Percentiles rank a stretch among this genome's conserved stretches.
phyloP scores from a whole-genome alignment of 371 early-diverging fungal species.

The Cokeromyces recurvatus region DNA sequence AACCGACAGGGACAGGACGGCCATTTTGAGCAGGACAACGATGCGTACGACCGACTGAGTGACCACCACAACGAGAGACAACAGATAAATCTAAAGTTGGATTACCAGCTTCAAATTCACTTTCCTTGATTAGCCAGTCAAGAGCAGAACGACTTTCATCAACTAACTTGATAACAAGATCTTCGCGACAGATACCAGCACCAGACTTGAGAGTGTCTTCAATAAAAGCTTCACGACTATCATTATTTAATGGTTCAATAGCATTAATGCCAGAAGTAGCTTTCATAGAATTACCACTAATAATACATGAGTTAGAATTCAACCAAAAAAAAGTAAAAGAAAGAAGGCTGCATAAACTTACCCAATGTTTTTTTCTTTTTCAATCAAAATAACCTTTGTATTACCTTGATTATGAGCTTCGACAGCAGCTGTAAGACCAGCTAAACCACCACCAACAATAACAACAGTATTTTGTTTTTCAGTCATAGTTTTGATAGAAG shows the following conservation, averaged over 20 bases:
- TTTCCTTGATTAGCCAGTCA: constrained; percentile 66
- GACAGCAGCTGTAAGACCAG: constrained; percentile 77
- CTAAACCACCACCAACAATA: constrained; percentile 77
- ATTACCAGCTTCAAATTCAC: constrained; percentile 28
- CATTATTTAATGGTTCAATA: constrained; percentile 56
- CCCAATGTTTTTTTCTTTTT: constrained; percentile 72
- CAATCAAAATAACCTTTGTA: constrained; percentile 64
- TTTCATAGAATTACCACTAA: constrained; percentile 72
- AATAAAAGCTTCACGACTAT: constrained; percentile 63
- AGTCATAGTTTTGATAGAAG: constrained; percentile 2
- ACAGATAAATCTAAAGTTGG: constrained; percentile 49
- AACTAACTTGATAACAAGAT: constrained; percentile 58
- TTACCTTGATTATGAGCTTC: constrained; percentile 59
- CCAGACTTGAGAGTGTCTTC: constrained; percentile 74
- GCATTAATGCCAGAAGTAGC: constrained; percentile 88
- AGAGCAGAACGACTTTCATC: constrained; percentile 64
- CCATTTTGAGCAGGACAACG: constrained; percentile 53
- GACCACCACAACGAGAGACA: constrained; percentile 78
- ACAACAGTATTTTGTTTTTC: constrained; percentile 27
- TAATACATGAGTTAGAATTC: not conserved
- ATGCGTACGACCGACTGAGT: constrained; percentile 68
- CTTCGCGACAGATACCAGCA: constrained; percentile 51
- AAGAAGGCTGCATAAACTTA: constrained; percentile 2
- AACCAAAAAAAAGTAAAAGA: not conserved
- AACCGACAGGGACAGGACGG: constrained; percentile 62